Conservation (phyloP, 495 filamentous ascomycete genomes). For the Penicillium manginii region DNA sequence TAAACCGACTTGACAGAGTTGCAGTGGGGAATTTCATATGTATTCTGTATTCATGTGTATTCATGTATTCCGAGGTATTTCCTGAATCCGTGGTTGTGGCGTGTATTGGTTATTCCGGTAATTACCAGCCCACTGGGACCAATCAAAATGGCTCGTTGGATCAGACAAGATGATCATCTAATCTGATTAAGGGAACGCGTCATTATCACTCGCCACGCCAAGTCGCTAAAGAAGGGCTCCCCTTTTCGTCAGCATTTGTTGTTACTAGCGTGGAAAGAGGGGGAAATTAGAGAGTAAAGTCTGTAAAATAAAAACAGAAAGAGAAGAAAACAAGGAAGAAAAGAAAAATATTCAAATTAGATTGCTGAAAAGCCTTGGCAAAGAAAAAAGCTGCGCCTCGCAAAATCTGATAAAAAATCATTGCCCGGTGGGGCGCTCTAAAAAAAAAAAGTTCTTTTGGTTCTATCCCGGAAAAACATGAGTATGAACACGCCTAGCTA, state of each 20-base stretch:
- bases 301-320: too few relatives aligned
- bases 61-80: not conserved
- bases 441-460: conserved; percentile 3
- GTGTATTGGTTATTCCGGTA: not conserved
- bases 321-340: not conserved
- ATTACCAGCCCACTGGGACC: not conserved
- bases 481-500: not conserved
- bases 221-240: conserved; percentile 3
- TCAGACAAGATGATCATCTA: conserved; percentile 42
- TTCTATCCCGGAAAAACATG: not conserved
- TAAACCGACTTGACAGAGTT: too few relatives aligned
- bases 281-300: not conserved
- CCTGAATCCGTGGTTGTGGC: not conserved
- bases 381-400: not conserved
- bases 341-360: not conserved
- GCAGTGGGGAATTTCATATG: too few relatives aligned
- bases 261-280: not conserved
- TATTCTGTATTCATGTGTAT: not conserved
- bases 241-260: too few relatives aligned
- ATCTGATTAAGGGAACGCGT: conserved; percentile 31
- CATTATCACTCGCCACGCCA: not conserved
- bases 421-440: not conserved
- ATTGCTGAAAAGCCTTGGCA: not conserved
- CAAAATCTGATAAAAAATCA: conserved; percentile 22
- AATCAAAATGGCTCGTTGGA: conserved; percentile 10